phyloP scores from a whole-genome alignment of 208 protist species.

The Trypanosoma cruzi region DNA sequence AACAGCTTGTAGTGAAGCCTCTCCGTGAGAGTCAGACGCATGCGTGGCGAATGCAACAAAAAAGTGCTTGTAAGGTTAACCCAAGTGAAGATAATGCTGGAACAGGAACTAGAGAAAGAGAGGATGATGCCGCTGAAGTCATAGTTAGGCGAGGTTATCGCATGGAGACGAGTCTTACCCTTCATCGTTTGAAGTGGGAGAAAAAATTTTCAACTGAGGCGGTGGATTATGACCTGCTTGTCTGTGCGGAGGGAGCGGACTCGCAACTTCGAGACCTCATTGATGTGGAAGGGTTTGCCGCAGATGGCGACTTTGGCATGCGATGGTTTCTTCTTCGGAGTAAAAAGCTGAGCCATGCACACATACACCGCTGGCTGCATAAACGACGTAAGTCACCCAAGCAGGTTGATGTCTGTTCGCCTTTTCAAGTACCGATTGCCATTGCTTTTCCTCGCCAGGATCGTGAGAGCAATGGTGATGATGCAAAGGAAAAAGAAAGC shows the following conservation, averaged over 20 bases:
- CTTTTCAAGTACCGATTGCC: slow-evolving; percentile 57
- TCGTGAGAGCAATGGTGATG: slow-evolving; percentile 19
- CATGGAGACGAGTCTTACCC: slow-evolving; percentile 68
- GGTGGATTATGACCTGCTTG: slow-evolving; percentile 85
- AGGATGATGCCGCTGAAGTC: slow-evolving; percentile 3
- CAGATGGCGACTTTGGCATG: slow-evolving; percentile 71
- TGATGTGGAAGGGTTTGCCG: slow-evolving; percentile 84
- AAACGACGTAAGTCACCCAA: slow-evolving; percentile 36
- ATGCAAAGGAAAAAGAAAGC: slow-evolving; percentile 15
- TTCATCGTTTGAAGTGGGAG: slow-evolving; percentile 77
- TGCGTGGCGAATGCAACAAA: not conserved
- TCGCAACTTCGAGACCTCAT: slow-evolving; percentile 80
- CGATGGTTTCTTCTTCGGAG: slow-evolving; percentile 71
- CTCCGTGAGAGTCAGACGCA: slow-evolving; percentile 38
- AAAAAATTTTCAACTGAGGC: slow-evolving; percentile 63
- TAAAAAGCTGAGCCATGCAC: slow-evolving; percentile 42
- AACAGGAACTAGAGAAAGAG: slow-evolving; percentile 2
- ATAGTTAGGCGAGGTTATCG: not conserved
- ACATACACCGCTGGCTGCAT: slow-evolving; percentile 90
- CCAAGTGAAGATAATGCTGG: slow-evolving; percentile 9
- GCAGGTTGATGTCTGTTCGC: slow-evolving; percentile 55
- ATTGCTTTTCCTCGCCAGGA: slow-evolving; percentile 76
- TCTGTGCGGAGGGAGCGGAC: slow-evolving; percentile 79
- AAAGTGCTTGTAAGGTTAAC: not conserved
- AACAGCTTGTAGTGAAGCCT: slow-evolving; percentile 70